Conservation (phyloP, 2,329 filamentous ascomycete species). For the Ophiocordyceps camponoti-floridani region DNA sequence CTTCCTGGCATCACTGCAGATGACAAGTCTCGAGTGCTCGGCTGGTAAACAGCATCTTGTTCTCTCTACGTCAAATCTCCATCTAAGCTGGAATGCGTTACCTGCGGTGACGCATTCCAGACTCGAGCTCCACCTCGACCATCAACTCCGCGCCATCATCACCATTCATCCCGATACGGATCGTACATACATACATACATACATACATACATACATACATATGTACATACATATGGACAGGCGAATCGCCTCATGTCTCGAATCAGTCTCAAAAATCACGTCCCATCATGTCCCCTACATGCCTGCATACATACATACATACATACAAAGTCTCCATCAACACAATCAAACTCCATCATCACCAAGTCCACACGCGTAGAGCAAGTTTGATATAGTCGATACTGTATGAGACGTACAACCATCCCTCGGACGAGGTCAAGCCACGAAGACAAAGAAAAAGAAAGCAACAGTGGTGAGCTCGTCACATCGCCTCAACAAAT, state of each 20-base stretch:
- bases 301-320: too few relatives aligned
- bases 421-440: background rate
- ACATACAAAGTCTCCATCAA: too few relatives aligned
- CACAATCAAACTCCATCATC: background rate
- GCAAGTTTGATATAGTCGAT: background rate
- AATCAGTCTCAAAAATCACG: background rate
- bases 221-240: background rate
- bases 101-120: conserved; percentile 18
- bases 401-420: background rate
- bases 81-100: conserved; percentile 20
- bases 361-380: too few relatives aligned
- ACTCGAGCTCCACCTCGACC: conserved; percentile 3
- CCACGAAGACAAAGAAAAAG: background rate
- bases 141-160: background rate
- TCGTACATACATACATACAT: background rate
- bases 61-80: background rate
- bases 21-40: background rate
- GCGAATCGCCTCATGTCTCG: background rate
- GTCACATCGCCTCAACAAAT: conserved; percentile 5
- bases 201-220: background rate
- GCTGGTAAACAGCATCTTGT: background rate
- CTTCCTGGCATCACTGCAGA: too few relatives aligned
- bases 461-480: background rate
- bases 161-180: background rate
- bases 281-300: background rate